Evolutionary conservation across 306 rosid species (phyloP).

Genomic region (Acacia crassicarpa): DNA sequence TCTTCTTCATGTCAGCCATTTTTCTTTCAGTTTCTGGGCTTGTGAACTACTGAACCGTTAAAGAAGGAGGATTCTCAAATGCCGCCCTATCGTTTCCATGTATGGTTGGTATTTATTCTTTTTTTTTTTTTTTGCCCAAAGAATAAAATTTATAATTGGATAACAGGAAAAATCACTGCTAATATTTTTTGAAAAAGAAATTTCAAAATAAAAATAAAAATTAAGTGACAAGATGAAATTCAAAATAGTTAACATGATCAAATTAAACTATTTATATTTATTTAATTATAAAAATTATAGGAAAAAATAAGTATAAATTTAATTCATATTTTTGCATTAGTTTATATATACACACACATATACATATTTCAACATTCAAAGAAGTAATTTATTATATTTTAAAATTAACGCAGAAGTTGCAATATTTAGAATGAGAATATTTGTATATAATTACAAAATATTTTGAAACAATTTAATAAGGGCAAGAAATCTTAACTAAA

Average conservation of each 20-base stretch:
- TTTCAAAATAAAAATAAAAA: no score
- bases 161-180: no score
- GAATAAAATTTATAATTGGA: not conserved
- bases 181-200: no score
- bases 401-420: not conserved
- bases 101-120: no score
- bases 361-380: not conserved
- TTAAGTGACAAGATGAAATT: not conserved
- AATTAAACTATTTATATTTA: no score
- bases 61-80: not conserved
- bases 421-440: not conserved
- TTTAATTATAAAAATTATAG: no score
- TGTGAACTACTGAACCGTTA: not conserved
- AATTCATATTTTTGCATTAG: not conserved
- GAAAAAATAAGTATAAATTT: no score
- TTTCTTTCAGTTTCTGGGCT: not conserved
- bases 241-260: not conserved
- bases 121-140: no score
- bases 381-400: no score
- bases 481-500: not conserved
- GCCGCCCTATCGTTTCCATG: no score
- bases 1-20: slow-evolving; percentile 24
- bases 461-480: not conserved
- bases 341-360: no score
- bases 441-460: no score